phyloP scores from a whole-genome alignment of 2,329 filamentous ascomycete genomes.

The Monosporascus sp. region DNA sequence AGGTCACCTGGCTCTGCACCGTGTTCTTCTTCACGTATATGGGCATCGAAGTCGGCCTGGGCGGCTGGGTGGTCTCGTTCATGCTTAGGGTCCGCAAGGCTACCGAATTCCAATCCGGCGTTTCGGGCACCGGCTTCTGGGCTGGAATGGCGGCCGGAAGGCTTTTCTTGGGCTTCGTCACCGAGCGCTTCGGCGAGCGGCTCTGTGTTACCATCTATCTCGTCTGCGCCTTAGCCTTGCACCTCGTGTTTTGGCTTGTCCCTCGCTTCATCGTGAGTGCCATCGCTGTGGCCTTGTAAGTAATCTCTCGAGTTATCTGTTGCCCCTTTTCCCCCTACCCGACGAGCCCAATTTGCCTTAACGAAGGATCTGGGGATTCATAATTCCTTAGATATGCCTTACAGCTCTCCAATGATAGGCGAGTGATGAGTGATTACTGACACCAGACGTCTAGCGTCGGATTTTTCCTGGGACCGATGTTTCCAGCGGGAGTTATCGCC shows the following conservation, averaged over 20 bases:
- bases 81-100: constrained; percentile 75
- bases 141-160: constrained; percentile 72
- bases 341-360: no score
- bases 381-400: no score
- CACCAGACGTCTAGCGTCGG: constrained; percentile 41
- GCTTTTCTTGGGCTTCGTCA: constrained; percentile 69
- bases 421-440: no score
- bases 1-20: constrained; percentile 66
- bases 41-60: constrained; percentile 69
- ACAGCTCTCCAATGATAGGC: no score
- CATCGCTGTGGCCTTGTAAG: constrained; percentile 56
- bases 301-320: no score
- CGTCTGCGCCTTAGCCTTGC: constrained; percentile 53
- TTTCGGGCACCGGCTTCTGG: constrained; percentile 80
- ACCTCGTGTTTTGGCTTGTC: constrained; percentile 77
- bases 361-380: no score
- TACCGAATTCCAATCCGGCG: constrained; percentile 63
- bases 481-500: constrained; percentile 68
- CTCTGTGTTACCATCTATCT: constrained; percentile 60
- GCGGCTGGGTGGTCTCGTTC: constrained; percentile 77
- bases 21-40: constrained; percentile 75
- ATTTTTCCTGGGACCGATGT: constrained; percentile 75
- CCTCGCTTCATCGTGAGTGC: constrained; percentile 70
- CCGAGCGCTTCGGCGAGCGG: constrained; percentile 68
- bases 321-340: no score